phyloP scores from a whole-genome alignment of 345 rosid genomes.

The Linum trigynum region DNA sequence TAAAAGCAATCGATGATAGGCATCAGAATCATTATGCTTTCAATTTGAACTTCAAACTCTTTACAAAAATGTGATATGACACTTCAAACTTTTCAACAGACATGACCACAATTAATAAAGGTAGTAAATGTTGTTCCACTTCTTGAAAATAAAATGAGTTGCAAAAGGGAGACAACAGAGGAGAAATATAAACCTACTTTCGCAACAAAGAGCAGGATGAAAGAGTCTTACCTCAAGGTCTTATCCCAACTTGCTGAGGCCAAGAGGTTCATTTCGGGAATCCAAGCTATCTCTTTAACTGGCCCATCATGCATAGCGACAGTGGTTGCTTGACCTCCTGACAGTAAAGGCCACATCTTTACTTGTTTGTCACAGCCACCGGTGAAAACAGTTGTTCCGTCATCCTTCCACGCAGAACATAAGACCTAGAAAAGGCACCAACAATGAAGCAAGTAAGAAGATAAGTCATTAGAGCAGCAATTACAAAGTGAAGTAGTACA shows the following conservation, averaged over 20 bases:
- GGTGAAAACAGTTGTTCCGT: conserved; percentile 84
- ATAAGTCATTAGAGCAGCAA: background rate
- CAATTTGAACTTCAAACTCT: background rate
- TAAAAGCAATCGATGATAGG: background rate
- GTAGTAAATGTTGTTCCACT: background rate
- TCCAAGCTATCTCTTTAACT: conserved; percentile 74
- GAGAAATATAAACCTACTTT: background rate
- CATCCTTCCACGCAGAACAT: conserved; percentile 97
- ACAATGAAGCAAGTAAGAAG: background rate
- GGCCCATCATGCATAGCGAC: conserved; percentile 96
- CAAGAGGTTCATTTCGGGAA: conserved; percentile 79
- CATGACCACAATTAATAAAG: background rate
- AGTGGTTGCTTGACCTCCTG: conserved; percentile 83
- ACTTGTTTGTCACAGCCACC: conserved; percentile 99
- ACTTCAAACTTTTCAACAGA: too few species aligned
- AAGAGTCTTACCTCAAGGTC: conserved; percentile 54
- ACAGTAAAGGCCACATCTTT: conserved; percentile 89
- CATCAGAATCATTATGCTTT: background rate
- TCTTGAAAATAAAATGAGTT: background rate
- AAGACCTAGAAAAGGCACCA: conserved; percentile 38
- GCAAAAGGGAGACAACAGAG: background rate
- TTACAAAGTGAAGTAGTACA: conserved; percentile 1
- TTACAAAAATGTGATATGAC: background rate
- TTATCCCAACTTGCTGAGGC: conserved; percentile 95
- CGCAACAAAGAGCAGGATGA: background rate